Percentiles rank a stretch among this genome's conserved stretches.
Conservation (phyloP, 1,284 basidiomycete genomes). For the Trichosporon sp. region DNA sequence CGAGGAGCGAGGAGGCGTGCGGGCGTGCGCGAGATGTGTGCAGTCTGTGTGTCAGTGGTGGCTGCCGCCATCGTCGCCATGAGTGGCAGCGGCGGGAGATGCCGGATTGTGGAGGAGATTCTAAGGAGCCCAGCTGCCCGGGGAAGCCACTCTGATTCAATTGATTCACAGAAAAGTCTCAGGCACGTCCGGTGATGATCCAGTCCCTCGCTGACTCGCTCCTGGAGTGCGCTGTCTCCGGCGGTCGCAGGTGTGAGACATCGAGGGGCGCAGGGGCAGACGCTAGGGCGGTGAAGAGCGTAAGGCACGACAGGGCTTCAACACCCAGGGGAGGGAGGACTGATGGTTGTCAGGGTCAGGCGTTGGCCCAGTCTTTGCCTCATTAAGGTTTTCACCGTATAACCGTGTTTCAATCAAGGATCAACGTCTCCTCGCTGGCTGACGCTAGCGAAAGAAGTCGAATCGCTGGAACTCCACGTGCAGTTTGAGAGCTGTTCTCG, state of each 20-base stretch:
- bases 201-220: not conserved
- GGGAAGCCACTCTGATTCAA: not conserved
- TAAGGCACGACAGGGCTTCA: not conserved
- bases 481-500: not conserved
- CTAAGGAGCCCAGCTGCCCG: not conserved
- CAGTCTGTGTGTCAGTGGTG: conserved; percentile 2
- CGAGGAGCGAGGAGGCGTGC: too few relatives aligned
- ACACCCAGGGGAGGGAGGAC: not conserved
- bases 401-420: conserved; percentile 17
- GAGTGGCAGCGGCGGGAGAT: not conserved
- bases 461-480: conserved; percentile 16
- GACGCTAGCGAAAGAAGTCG: not conserved
- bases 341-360: not conserved
- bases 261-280: not conserved
- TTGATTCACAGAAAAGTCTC: not conserved
- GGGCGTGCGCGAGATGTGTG: not conserved
- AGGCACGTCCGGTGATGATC: not conserved
- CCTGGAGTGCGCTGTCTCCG: not conserved
- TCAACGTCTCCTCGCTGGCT: not conserved
- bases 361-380: not conserved
- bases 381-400: conserved; percentile 16
- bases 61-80: not conserved
- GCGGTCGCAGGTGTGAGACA: not conserved
- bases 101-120: not conserved
- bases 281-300: too few relatives aligned